Evolutionary conservation across 352 stramenopile genomes (phyloP).

Genomic region (Phytopythium chamaehyphon): DNA sequence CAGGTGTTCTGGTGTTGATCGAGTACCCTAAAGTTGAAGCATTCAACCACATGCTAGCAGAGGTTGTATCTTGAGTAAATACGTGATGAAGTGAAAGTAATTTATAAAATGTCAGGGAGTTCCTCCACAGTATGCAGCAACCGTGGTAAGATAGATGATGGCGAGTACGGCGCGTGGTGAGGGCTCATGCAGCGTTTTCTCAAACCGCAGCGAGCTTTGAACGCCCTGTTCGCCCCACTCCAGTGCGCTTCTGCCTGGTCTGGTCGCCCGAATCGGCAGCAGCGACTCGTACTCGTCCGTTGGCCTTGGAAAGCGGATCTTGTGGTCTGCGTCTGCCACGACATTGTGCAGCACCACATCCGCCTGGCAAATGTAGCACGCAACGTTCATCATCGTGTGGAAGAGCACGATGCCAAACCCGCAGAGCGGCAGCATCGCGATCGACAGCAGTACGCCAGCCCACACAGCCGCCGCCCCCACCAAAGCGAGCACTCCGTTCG

Average conservation of each 20-base stretch:
- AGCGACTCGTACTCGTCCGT: conserved; percentile 22
- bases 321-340: conserved; percentile 19
- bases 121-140: no score
- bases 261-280: conserved; percentile 26
- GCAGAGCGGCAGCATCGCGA: conserved; percentile 47
- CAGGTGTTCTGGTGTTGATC: no score
- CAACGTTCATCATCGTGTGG: conserved; percentile 27
- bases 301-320: conserved; percentile 26
- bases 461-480: conserved; percentile 14
- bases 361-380: conserved; percentile 32
- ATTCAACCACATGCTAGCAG: no score
- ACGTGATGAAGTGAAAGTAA: no score
- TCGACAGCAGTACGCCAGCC: conserved; percentile 14
- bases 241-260: conserved; percentile 4
- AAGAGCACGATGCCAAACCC: conserved; percentile 51
- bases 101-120: no score
- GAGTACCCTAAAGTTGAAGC: no score
- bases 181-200: conserved; percentile 22
- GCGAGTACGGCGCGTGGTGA: conserved; percentile 39
- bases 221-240: conserved; percentile 14
- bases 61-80: no score
- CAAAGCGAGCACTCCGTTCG: conserved; percentile 19
- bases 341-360: conserved; percentile 56
- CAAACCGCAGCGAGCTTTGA: conserved; percentile 34
- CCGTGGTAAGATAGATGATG: conserved; percentile 50